These are phyloP conservation scores for Komagataella kurtzmanii DNA, from an alignment of 805 yeast species.

Conservation along the genomic window DNA sequence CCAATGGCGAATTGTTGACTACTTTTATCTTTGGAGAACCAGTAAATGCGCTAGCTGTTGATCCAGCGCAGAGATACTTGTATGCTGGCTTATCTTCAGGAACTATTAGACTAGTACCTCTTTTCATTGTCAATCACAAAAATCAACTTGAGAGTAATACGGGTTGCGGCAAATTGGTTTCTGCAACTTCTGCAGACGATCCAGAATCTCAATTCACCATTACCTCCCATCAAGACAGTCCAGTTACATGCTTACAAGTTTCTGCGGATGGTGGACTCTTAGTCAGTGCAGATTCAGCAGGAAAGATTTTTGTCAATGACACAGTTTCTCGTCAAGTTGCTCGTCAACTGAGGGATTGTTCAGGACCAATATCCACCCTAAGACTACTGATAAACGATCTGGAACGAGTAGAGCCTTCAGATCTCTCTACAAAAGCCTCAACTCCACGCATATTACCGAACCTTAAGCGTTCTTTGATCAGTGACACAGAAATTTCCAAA, in stretches of 20 bases:
- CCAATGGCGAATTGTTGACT: conserved; percentile 32
- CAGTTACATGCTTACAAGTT: conserved; percentile 39
- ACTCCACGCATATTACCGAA: conserved; percentile 36
- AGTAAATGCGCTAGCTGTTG: conserved; percentile 45
- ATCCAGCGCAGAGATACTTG: conserved; percentile 66
- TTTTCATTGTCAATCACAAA: conserved; percentile 27
- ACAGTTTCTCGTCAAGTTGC: conserved; percentile 54
- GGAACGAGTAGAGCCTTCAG: neutral
- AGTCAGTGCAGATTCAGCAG: conserved; percentile 63
- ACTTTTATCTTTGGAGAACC: conserved; percentile 60
- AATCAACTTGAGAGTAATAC: conserved; percentile 44
- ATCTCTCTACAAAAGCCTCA: neutral
- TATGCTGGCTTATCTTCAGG: conserved; percentile 66
- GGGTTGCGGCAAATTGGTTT: conserved; percentile 34
- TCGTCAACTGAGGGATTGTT: conserved; percentile 13
- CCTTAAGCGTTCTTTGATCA: conserved; percentile 46
- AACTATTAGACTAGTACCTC: conserved; percentile 36
- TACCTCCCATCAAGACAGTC: conserved; percentile 7
- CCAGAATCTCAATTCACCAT: neutral
- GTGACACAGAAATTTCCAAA: conserved; percentile 22
- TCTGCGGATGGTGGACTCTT: conserved; percentile 67
- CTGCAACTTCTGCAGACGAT: conserved; percentile 9
- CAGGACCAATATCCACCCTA: neutral
- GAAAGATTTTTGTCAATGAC: conserved; percentile 58
- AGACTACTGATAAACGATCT: neutral